phyloP scores from a whole-genome alignment of 192 early-diverging fungal genomes.

The Coemansia sp. region DNA sequence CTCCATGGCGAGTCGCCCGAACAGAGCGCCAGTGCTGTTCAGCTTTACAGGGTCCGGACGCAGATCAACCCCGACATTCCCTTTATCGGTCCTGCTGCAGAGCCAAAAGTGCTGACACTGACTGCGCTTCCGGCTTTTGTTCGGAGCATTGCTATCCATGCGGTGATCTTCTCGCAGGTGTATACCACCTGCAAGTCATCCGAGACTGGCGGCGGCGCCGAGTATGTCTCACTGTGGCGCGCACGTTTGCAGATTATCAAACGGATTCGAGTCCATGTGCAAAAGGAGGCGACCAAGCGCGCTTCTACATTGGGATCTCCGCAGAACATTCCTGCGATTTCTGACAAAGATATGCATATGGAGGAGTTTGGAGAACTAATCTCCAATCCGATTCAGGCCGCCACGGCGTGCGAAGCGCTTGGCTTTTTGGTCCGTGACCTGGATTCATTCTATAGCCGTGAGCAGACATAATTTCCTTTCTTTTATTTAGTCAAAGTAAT shows the following conservation, averaged over 20 bases:
- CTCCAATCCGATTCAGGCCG: constrained; percentile 23
- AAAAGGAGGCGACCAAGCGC: constrained; percentile 22
- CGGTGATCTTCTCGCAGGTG: constrained; percentile 87
- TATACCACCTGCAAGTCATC: constrained; percentile 67
- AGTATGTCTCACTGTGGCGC: constrained; percentile 86
- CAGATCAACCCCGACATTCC: constrained; percentile 77
- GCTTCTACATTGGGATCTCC: background rate
- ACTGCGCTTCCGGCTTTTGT: constrained; percentile 77
- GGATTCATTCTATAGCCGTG: constrained; percentile 12
- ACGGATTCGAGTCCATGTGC: constrained; percentile 54
- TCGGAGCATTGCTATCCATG: constrained; percentile 79
- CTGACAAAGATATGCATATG: background rate
- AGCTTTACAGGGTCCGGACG: constrained; percentile 63
- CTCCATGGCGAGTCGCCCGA: constrained; percentile 7
- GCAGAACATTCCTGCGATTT: background rate
- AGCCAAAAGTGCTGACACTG: constrained; percentile 82
- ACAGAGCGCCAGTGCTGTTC: constrained; percentile 7
- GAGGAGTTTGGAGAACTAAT: constrained; percentile 33
- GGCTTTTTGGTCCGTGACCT: constrained; percentile 40
- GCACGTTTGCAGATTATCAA: constrained; percentile 92
- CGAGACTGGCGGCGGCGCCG: constrained; percentile 46
- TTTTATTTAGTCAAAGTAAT: too few relatives aligned
- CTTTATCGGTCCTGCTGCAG: constrained; percentile 73
- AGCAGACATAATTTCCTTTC: background rate
- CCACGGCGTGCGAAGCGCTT: constrained; percentile 41